Evolutionary conservation across 1,284 basidiomycete genomes (phyloP).

Genomic region (Tilletia indica): DNA sequence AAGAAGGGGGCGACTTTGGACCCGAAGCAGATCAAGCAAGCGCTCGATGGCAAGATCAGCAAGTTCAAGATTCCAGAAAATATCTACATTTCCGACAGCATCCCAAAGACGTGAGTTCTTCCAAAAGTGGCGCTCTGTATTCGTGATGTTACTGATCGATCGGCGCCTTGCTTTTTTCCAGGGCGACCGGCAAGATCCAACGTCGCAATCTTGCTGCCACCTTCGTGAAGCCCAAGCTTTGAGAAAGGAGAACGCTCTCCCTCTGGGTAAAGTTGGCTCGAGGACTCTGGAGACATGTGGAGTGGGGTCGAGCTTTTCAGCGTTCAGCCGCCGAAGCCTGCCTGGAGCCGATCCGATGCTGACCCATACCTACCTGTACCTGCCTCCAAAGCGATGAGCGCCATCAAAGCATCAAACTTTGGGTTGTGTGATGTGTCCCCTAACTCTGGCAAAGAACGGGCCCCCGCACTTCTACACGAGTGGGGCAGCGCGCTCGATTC

Average conservation of each 20-base stretch:
- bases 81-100: conserved; percentile 55
- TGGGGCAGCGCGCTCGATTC: too few species aligned
- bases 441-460: too few species aligned
- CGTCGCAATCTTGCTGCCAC: conserved; percentile 48
- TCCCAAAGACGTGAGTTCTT: conserved; percentile 52
- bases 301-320: too few species aligned
- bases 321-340: too few species aligned
- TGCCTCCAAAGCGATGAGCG: too few species aligned
- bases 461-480: too few species aligned
- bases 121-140: background rate
- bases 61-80: conserved; percentile 57
- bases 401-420: too few species aligned
- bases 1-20: conserved; percentile 33
- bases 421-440: too few species aligned
- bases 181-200: conserved; percentile 53
- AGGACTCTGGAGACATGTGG: too few species aligned
- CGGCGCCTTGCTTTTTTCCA: background rate
- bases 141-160: background rate
- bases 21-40: conserved; percentile 43
- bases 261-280: too few species aligned
- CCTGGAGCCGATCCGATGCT: too few species aligned
- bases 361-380: too few species aligned
- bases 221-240: conserved; percentile 28
- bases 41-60: conserved; percentile 45
- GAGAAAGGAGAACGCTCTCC: background rate